These are phyloP conservation scores for Candida anglica DNA, from an alignment of 805 yeast genomes.

Conservation along the genomic window DNA sequence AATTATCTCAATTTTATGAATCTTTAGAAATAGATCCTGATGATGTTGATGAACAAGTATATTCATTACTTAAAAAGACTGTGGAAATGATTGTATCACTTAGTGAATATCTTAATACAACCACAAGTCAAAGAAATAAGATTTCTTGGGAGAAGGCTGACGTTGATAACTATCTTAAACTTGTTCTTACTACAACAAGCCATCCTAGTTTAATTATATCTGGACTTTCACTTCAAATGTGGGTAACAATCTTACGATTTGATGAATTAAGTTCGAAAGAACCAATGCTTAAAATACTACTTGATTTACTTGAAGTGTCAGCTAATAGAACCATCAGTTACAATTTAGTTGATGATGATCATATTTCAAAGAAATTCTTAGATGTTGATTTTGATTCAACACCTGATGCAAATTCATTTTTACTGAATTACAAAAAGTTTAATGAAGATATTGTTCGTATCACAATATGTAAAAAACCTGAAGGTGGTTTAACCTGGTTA, in stretches of 20 bases:
- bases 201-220: slow-evolving; percentile 87
- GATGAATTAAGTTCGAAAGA: slow-evolving; percentile 65
- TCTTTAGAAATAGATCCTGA: slow-evolving; percentile 60
- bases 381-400: slow-evolving; percentile 86
- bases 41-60: slow-evolving; percentile 73
- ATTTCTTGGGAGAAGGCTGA: slow-evolving; percentile 46
- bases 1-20: slow-evolving; percentile 61
- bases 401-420: slow-evolving; percentile 73
- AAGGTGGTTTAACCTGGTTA: slow-evolving; percentile 78
- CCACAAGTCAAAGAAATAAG: slow-evolving; percentile 27
- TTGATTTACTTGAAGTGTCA: slow-evolving; percentile 68
- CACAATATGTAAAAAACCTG: slow-evolving; percentile 80
- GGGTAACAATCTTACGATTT: slow-evolving; percentile 86
- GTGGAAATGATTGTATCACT: slow-evolving; percentile 90
- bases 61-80: slow-evolving; percentile 80
- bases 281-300: slow-evolving; percentile 52
- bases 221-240: slow-evolving; percentile 86
- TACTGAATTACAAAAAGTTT: slow-evolving; percentile 75
- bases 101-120: slow-evolving; percentile 60
- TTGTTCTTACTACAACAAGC: slow-evolving; percentile 75
- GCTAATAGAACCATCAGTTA: slow-evolving; percentile 77
- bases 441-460: slow-evolving; percentile 89
- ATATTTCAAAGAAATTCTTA: slow-evolving; percentile 59
- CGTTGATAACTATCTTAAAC: slow-evolving; percentile 59
- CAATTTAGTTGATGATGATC: slow-evolving; percentile 61